Base-by-base conservation (phyloP, 352 stramenopile species). In the Saprolegnia parasitica region DNA sequence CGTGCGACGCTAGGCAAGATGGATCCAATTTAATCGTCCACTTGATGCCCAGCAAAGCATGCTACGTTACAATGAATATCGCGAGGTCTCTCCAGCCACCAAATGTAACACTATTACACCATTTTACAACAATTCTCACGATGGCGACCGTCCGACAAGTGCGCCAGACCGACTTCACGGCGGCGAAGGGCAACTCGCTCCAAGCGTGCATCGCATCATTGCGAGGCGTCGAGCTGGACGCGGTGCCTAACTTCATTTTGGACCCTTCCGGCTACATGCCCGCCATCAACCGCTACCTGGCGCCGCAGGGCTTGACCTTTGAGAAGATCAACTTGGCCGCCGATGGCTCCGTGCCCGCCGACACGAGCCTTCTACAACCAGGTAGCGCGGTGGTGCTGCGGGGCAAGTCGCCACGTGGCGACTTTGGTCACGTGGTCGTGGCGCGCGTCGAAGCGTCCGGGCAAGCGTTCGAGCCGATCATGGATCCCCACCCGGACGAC, bases 231-330 rank as follows among this genome's bases (percentile, higher is more conserved):
- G 18, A 72, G n/a, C 46, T 81, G 1, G 21, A 58, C 8, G 56
- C 76, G 15, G 73, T 81, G 39, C 77, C 77, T 0, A 83, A 83
- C 56, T 83, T 83, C 57, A 73, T 81, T 5, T 67, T 71, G 23
- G 39, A 57, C 0, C 47, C 63, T 18, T 61, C 65, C 24, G 72
- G 73, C 3, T 81, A 83, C 52, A 73, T 78, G 58, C 26, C 20
- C 18, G 56, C 63, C 20, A 76, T 81, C 18, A 66, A 71, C 26
- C 10, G 54, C 20, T 83, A 71, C 63, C 73, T 73, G 9, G 46
- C 21, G 16, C 35, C 24, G 13, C 65, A 71, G 29, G 5, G 23
- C 37, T 39, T 42, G 24, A 24, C 16, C 5, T 60, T 75, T 6
- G 24, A 21, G 32, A 56, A 67, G 35, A 39, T 75, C 52, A 64